Conservation (phyloP, 371 early-diverging fungal genomes). For the Basidiobolus heterosporus region DNA sequence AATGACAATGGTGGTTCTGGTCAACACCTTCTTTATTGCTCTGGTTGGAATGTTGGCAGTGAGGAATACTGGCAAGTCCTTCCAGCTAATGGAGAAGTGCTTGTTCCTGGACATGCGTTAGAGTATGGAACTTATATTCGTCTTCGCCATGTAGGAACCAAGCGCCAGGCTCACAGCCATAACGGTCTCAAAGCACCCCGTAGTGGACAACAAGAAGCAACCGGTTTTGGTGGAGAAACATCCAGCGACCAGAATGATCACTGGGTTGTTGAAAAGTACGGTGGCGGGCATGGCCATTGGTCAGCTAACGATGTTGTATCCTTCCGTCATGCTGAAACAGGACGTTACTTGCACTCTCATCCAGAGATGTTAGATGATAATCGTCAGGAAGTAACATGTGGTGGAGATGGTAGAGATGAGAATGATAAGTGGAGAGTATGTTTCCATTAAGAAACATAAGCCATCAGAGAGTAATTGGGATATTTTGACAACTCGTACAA, state of each 20-base stretch:
- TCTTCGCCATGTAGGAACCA: conserved; percentile 26
- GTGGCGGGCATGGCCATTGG: conserved; percentile 19
- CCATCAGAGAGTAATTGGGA: too few species aligned
- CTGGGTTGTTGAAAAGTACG: conserved; percentile 33
- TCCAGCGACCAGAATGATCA: conserved; percentile 35
- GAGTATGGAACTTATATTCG: conserved; percentile 31
- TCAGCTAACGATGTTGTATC: conserved; percentile 20
- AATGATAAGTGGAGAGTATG: conserved; percentile 29
- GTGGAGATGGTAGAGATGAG: conserved; percentile 27
- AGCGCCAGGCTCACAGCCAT: conserved; percentile 38
- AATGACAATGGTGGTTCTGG: conserved; percentile 17
- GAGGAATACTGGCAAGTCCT: conserved; percentile 31
- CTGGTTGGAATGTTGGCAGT: conserved; percentile 17
- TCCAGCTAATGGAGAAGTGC: conserved; percentile 19
- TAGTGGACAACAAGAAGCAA: conserved; percentile 40
- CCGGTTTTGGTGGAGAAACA: conserved; percentile 27
- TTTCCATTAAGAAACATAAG: too few species aligned
- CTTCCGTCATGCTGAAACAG: conserved; percentile 30
- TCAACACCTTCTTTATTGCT: conserved; percentile 16
- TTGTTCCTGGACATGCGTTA: conserved; percentile 19
- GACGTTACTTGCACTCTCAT: conserved; percentile 27
- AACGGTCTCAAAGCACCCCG: conserved; percentile 23
- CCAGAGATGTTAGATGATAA: conserved; percentile 15
- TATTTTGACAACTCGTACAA: too few species aligned
- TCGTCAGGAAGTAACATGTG: conserved; percentile 28